Base-by-base conservation (phyloP, 1,284 basidiomycete species). In the Puccinia hordei region DNA sequence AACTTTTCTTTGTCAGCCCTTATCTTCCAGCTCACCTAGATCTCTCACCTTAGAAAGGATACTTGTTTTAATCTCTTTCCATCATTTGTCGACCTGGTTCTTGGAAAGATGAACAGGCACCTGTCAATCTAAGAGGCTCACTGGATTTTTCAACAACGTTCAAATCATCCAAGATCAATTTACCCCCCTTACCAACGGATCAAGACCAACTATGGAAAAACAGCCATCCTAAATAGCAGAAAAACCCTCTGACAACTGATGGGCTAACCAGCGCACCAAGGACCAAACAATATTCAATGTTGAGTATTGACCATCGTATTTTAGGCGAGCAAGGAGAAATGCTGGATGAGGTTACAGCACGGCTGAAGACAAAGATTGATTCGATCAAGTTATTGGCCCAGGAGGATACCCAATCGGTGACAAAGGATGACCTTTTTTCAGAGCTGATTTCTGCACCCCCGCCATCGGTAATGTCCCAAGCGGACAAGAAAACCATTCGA, bases 141-240 rank as follows among this genome's bases (percentile, higher is more conserved):
- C 22, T 46, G 49, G 74, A 77, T 51, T 53, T 66, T 77, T 77
- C 74, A 33, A 68, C 74, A 2, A 68, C 74, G 6, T 77, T 68
- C 35, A 46, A 77, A 55, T 41, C 53, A 49, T 75, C 73, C 41
- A 33, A 33, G n/a, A n/a, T n/a, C n/a, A n/a, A n/a, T n/a, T n/a
- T n/a, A n/a, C n/a, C n/a, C n/a, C n/a, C n/a, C n/a, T 30, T 73
- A 22, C 38, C 51, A 22, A 73, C 71, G 10, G 49, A 73, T 73
- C 8, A 22, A 55, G 51, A 73, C 6, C 12, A 73, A 38, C 24
- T 73, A 33, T 73, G 71, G 71, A 73, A 73, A 41, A 73, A 73
- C n/a, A 73, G 71, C 49, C 49, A 35, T 38, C 71, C 71, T 22
- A 53, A 73, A 27, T 8, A 73, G 15, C 35, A 63, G 61, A 35